Conservation (phyloP, 2,329 filamentous ascomycete species). For the Dactylellina leptospora region DNA sequence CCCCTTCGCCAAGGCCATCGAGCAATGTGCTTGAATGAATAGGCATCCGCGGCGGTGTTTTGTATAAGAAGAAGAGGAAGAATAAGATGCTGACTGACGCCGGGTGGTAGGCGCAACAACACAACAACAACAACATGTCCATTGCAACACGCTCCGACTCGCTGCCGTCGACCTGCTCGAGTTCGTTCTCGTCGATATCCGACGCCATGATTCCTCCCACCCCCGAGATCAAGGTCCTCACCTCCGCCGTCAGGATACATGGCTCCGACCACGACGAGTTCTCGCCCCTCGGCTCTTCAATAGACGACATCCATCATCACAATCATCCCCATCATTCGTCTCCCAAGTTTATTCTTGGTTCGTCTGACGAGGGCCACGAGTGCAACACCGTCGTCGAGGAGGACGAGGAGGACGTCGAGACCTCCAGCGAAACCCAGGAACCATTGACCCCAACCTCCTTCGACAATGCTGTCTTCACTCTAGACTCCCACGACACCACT, state of each 20-base stretch:
- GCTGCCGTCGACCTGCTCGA: constrained; percentile 50
- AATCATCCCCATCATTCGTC: constrained; percentile 19
- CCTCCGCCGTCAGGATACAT: constrained; percentile 41
- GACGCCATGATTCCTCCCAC: constrained; percentile 51
- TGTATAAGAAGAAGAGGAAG: no score
- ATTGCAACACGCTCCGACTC: constrained; percentile 31
- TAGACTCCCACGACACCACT: constrained; percentile 41
- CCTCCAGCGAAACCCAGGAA: no score
- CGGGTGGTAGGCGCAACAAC: no score
- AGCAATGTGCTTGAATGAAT: constrained; percentile 52
- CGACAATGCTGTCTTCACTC: constrained; percentile 66
- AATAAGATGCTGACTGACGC: no score
- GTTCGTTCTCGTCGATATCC: constrained; percentile 51
- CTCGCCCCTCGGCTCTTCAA: constrained; percentile 34
- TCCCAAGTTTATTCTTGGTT: constrained; percentile 47
- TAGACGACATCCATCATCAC: constrained; percentile 38
- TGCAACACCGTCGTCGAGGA: constrained; percentile 61
- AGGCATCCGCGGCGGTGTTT: background rate
- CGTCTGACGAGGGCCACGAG: constrained; percentile 54
- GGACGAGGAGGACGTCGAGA: constrained; percentile 65
- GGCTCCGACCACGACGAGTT: constrained; percentile 44
- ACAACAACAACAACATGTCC: constrained; percentile 46
- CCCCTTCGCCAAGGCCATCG: constrained; percentile 52
- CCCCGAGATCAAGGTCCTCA: constrained; percentile 49
- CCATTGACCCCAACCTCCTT: constrained; percentile 70